Percentiles rank a stretch among this genome's conserved stretches.
phyloP scores from a whole-genome alignment of 2,329 filamentous ascomycete species.

The Gliomastix tumulicola region DNA sequence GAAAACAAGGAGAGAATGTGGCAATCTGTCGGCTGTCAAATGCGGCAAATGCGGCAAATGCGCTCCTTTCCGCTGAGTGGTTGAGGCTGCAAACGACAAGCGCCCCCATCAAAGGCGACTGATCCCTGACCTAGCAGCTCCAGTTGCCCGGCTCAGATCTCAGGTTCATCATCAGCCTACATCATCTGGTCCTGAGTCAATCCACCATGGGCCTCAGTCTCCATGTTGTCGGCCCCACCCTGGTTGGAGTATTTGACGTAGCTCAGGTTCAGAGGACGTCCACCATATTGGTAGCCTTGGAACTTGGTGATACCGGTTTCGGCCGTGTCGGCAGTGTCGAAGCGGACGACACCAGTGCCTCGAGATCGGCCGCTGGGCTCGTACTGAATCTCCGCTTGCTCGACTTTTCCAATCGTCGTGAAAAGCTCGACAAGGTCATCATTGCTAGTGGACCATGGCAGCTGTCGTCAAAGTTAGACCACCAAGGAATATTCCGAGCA shows the following conservation, averaged over 20 bases:
- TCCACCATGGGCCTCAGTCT: conserved; percentile 66
- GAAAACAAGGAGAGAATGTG: too few relatives aligned
- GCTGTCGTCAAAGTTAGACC: conserved; percentile 53
- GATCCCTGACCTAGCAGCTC: too few relatives aligned
- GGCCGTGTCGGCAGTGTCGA: conserved; percentile 74
- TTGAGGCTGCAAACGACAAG: too few relatives aligned
- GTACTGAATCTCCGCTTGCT: conserved; percentile 98
- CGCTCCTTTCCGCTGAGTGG: too few relatives aligned
- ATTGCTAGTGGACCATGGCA: conserved; percentile 98
- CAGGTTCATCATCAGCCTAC: too few relatives aligned
- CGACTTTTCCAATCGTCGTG: conserved; percentile 95
- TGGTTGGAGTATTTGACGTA: conserved; percentile 88
- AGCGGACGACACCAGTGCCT: conserved; percentile 93
- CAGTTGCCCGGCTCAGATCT: too few relatives aligned
- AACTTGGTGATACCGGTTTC: conserved; percentile 96
- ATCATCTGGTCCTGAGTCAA: conserved; percentile 98
- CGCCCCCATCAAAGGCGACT: too few relatives aligned
- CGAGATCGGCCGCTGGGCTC: conserved; percentile 93
- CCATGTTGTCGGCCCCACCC: conserved; percentile 67
- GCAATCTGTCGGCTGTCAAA: too few relatives aligned
- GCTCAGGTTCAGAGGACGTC: conserved; percentile 84
- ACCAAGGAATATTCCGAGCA: conserved; percentile 5
- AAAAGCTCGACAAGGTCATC: conserved; percentile 96
- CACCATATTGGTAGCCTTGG: conserved; percentile 94
- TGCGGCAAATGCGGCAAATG: too few relatives aligned